phyloP scores from a whole-genome alignment of 441 rosid species.

The Dalechampia spathulata region DNA sequence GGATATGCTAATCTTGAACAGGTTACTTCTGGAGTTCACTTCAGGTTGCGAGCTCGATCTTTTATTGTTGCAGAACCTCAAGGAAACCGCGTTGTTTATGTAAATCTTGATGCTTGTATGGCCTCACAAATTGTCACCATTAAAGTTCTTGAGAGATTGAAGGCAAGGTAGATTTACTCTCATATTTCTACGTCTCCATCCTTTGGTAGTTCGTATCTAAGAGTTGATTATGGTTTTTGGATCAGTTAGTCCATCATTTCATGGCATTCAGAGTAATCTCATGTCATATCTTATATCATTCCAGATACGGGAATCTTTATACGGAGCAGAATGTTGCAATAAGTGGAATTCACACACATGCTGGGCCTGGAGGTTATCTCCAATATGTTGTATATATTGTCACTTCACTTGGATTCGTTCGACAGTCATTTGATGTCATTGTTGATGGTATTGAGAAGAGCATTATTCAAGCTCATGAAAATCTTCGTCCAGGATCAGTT shows the following conservation, averaged over 20 bases:
- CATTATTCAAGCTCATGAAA: slow-evolving; percentile 79
- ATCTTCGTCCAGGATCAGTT: slow-evolving; percentile 76
- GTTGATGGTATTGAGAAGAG: slow-evolving; percentile 90
- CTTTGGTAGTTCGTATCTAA: not conserved
- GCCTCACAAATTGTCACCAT: slow-evolving; percentile 81
- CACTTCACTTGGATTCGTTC: slow-evolving; percentile 90
- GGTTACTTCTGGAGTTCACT: slow-evolving; percentile 73
- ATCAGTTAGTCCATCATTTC: not conserved
- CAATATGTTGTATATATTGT: slow-evolving; percentile 80
- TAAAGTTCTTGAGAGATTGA: slow-evolving; percentile 84
- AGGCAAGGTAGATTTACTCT: slow-evolving; percentile 47
- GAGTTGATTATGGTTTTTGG: not conserved
- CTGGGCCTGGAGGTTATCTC: slow-evolving; percentile 96
- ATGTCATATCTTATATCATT: not conserved
- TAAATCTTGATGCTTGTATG: slow-evolving; percentile 96
- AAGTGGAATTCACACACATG: slow-evolving; percentile 89
- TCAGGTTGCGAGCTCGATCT: slow-evolving; percentile 84
- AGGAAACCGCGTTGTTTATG: slow-evolving; percentile 66
- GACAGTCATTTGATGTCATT: slow-evolving; percentile 84
- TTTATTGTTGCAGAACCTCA: slow-evolving; percentile 74
- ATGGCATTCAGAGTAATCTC: not conserved
- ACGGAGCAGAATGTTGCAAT: slow-evolving; percentile 81
- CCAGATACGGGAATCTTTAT: slow-evolving; percentile 73
- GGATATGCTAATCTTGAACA: slow-evolving; percentile 87
- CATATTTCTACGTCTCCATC: not conserved